Evolutionary conservation across 441 rosid species (phyloP).

Genomic region (Eutrema salsugineum): DNA sequence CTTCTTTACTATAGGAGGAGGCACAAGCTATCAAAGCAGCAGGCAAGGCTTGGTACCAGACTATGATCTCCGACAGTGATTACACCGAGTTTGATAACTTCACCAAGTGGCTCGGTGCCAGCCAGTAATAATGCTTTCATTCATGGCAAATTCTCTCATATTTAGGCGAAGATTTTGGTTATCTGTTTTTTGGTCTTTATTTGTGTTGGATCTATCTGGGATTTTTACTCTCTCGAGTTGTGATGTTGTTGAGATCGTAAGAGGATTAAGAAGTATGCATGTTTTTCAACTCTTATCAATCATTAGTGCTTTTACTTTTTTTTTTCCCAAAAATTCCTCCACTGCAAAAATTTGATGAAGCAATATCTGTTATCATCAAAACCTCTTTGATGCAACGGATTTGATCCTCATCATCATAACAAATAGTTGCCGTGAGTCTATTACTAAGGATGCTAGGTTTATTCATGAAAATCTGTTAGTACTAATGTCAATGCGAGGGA

Average conservation of each 20-base stretch:
- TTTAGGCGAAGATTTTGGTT: constrained; percentile 13
- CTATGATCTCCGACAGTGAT: constrained; percentile 85
- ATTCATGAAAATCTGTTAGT: background rate
- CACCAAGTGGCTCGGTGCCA: constrained; percentile 83
- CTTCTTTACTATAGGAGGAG: constrained; percentile 53
- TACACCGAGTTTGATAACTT: constrained; percentile 85
- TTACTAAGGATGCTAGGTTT: too few species aligned
- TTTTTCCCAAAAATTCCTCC: background rate
- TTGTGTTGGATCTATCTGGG: background rate
- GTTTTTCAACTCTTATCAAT: background rate
- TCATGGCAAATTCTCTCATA: background rate
- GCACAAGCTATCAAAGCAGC: constrained; percentile 60
- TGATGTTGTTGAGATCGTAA: constrained; percentile 1
- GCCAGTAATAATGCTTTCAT: constrained; percentile 43
- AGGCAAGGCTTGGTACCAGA: constrained; percentile 83
- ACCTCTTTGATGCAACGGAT: background rate
- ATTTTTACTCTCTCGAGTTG: background rate
- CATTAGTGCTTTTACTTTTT: background rate
- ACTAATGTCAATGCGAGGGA: background rate
- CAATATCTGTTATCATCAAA: background rate
- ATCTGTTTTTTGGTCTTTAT: background rate
- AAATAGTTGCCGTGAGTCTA: too few species aligned
- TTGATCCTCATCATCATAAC: too few species aligned
- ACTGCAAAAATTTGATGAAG: background rate
- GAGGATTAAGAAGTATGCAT: background rate